A percentile compares a stretch with the other conserved stretches of the same genome.
Evolutionary conservation across 352 stramenopile genomes (phyloP).

Genomic region (Blastocystis sp.): DNA sequence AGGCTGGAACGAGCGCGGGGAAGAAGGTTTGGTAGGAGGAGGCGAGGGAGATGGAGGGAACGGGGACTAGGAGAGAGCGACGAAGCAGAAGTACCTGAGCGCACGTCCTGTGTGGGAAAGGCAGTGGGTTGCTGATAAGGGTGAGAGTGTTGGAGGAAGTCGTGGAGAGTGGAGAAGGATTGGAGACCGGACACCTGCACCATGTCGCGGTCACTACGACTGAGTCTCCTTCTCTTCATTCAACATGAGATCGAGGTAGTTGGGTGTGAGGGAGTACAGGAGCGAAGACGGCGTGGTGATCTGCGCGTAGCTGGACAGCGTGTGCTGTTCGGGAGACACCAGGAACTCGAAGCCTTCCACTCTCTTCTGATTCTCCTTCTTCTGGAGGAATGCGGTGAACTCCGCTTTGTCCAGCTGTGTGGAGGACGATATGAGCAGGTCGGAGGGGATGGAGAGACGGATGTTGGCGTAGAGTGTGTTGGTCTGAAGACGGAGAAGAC

Average conservation of each 20-base stretch:
- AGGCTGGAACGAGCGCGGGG: slow-evolving; percentile 31
- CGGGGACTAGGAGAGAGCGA: background rate
- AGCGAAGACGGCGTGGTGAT: background rate
- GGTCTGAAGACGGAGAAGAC: slow-evolving; percentile 23
- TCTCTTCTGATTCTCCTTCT: background rate
- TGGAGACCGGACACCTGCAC: background rate
- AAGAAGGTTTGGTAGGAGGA: background rate
- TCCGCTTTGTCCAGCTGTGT: slow-evolving; percentile 2
- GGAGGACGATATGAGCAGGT: slow-evolving; percentile 27
- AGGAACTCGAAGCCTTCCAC: background rate
- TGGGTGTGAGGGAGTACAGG: background rate
- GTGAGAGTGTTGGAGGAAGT: background rate
- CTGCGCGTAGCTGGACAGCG: slow-evolving; percentile 23
- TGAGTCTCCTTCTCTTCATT: background rate
- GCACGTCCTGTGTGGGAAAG: slow-evolving; percentile 1
- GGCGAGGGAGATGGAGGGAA: background rate
- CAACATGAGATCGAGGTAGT: slow-evolving; percentile 47
- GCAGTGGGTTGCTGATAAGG: background rate
- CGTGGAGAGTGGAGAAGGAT: background rate
- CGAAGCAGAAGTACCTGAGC: background rate
- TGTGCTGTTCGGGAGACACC: background rate
- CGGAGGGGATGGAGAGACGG: slow-evolving; percentile 33
- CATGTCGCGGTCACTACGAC: slow-evolving; percentile 21
- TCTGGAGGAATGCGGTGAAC: background rate
- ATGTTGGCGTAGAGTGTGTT: slow-evolving; percentile 64